phyloP scores from a whole-genome alignment of 2,329 filamentous ascomycete genomes.

The Geoglossum cookeanum region DNA sequence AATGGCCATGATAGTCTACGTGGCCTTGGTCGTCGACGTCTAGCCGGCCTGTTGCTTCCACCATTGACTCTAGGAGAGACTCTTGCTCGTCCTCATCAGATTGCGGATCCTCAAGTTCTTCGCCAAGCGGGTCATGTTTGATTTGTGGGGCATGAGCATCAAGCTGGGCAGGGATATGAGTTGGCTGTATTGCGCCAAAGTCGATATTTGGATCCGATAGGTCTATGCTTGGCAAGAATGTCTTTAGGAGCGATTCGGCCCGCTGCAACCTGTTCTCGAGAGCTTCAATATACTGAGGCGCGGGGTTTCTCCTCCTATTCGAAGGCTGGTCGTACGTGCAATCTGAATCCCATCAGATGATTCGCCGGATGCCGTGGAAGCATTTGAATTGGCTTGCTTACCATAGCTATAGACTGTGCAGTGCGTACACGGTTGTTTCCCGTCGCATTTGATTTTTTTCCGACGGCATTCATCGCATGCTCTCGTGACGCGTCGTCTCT shows the following conservation, averaged over 20 bases:
- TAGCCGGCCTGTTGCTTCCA: constrained; percentile 75
- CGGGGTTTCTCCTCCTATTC: constrained; percentile 74
- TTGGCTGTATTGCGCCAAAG: constrained; percentile 48
- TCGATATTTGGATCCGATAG: constrained; percentile 73
- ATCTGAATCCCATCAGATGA: constrained; percentile 31
- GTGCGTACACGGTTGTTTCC: constrained; percentile 78
- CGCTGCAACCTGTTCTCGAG: constrained; percentile 68
- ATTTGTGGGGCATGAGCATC: constrained; percentile 12
- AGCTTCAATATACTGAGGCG: constrained; percentile 82
- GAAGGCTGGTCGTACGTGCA: constrained; percentile 94
- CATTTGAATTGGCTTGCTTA: constrained; percentile 24
- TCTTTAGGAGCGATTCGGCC: constrained; percentile 59
- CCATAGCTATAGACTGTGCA: constrained; percentile 98
- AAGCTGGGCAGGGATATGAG: constrained; percentile 20
- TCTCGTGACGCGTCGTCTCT: constrained; percentile 57
- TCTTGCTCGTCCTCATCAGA: constrained; percentile 35
- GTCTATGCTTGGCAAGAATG: constrained; percentile 68
- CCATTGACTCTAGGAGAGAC: constrained; percentile 76
- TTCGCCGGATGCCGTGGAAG: not conserved
- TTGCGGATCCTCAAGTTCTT: constrained; percentile 10
- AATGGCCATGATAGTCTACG: constrained; percentile 90
- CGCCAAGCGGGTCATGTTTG: constrained; percentile 6
- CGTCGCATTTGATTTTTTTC: constrained; percentile 79
- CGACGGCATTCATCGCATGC: constrained; percentile 68
- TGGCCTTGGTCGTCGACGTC: constrained; percentile 82